Percentiles rank a stretch among this genome's conserved stretches.
These are phyloP conservation scores for Xylariales sp. DNA, from an alignment of 2,329 filamentous ascomycete species.

Conservation along the genomic window DNA sequence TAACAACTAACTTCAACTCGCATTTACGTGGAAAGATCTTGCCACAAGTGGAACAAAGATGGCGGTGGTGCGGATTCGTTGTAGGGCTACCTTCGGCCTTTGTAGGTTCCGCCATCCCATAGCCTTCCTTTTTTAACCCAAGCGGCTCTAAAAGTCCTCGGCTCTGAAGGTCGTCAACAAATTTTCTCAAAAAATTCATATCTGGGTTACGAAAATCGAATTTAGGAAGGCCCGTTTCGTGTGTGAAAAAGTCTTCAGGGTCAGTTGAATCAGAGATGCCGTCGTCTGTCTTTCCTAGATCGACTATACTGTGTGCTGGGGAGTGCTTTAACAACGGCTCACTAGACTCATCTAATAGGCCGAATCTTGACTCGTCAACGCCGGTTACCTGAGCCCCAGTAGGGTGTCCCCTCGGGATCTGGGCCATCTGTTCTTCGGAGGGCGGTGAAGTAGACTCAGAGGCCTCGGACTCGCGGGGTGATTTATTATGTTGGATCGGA, in stretches of 20 bases:
- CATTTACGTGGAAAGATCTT: conserved; percentile 64
- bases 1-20: conserved; percentile 65
- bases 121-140: conserved; percentile 43
- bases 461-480: background rate
- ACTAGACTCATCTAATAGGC: conserved; percentile 5
- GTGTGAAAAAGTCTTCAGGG: conserved; percentile 5
- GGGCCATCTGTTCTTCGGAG: conserved; percentile 3
- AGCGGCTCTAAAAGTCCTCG: conserved; percentile 42
- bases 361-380: background rate
- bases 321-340: conserved; percentile 14
- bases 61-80: conserved; percentile 36
- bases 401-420: background rate
- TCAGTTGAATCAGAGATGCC: conserved; percentile 19
- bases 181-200: conserved; percentile 28
- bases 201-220: conserved; percentile 34
- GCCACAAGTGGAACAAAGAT: conserved; percentile 55
- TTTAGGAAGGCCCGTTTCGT: background rate
- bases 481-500: conserved; percentile 12
- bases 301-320: conserved; percentile 1
- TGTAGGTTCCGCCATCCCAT: conserved; percentile 28
- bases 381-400: conserved; percentile 3
- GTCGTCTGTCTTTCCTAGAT: conserved; percentile 22
- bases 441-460: conserved; percentile 1
- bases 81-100: conserved; percentile 31
- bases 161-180: conserved; percentile 44